Evolutionary conservation across 2,329 filamentous ascomycete genomes (phyloP), one percentile per base, ranked within the genome.

Genomic region (Microdochium trichocladiopsis): DNA sequence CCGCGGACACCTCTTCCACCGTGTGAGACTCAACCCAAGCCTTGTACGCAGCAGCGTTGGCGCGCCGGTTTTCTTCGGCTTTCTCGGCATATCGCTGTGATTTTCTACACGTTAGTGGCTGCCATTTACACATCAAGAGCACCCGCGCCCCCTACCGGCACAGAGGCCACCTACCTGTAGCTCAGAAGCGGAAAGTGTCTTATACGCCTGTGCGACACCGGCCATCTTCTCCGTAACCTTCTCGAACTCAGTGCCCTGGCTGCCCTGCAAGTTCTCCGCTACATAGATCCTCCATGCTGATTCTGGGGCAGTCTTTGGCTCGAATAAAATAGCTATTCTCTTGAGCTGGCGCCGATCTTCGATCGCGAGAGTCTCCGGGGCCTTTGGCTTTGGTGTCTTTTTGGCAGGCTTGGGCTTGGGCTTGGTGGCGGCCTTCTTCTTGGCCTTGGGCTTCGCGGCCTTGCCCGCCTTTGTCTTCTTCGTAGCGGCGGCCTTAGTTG

Each of bases 21-120:
- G 72, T 62, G 57, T 73, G 61, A 25, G 63, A 66, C 54, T 74
- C 66, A n/a, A 82, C 62, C 79, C 79, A 83, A 16, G 68, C 64
- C 64, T 73, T 70, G 60, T 69, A 68, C 18, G 62, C 58, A 9
- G 62, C 67, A 9, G 63, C 58, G 60, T 79, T 79, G 58, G 58
- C 55, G 21, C 60, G 56, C 48, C 64, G 66, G 67, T 81, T 80
- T 56, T 69, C 57, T 2, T 62, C 52, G 25, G 63, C 68, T 12
- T 37, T 59, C 22, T 62, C 57, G n/a, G 63, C 41, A 24, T 79
- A 64, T 41, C 58, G 63, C 74, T 78, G 51, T 23, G 50, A 31
- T n/a, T 24, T n/a, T n/a, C n/a, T n/a, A n/a, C n/a, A 31, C 11
- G 16, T 11, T 36, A 36, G 48, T n/a, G n/a, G n/a, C n/a, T n/a